Conservation (phyloP, 2,329 filamentous ascomycete genomes). For the Blumeria graminis region DNA sequence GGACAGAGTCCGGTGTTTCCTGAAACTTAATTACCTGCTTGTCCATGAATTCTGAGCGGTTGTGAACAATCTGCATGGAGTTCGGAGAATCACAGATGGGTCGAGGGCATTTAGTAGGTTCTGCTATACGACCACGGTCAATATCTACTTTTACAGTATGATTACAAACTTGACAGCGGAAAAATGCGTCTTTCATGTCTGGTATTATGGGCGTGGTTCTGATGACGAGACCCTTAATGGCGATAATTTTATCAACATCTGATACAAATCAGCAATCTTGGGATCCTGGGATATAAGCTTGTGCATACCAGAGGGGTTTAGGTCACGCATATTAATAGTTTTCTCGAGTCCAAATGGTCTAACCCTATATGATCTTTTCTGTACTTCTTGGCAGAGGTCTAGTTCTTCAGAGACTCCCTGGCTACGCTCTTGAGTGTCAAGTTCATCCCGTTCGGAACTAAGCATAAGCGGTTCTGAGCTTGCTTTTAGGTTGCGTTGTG, state of each 20-base stretch:
- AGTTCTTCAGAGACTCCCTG: constrained; percentile 26
- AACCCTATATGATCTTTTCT: constrained; percentile 60
- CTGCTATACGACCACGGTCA: constrained; percentile 85
- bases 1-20: constrained; percentile 85
- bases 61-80: constrained; percentile 96
- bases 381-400: constrained; percentile 53
- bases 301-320: constrained; percentile 55
- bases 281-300: background rate
- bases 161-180: constrained; percentile 82
- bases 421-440: constrained; percentile 20
- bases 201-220: constrained; percentile 88
- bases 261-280: constrained; percentile 10
- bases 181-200: constrained; percentile 98
- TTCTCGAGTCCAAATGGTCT: constrained; percentile 73
- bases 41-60: constrained; percentile 80
- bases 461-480: constrained; percentile 59
- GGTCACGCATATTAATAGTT: constrained; percentile 72
- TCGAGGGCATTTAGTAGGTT: constrained; percentile 76
- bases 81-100: constrained; percentile 62
- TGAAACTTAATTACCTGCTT: constrained; percentile 98
- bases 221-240: constrained; percentile 88
- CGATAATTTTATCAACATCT: constrained; percentile 91
- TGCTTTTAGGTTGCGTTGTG: constrained; percentile 22
- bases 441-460: constrained; percentile 48
- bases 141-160: constrained; percentile 78